Evolutionary conservation across 2,329 filamentous ascomycete genomes (phyloP).

Genomic region (Verticillium nonalfalfae): DNA sequence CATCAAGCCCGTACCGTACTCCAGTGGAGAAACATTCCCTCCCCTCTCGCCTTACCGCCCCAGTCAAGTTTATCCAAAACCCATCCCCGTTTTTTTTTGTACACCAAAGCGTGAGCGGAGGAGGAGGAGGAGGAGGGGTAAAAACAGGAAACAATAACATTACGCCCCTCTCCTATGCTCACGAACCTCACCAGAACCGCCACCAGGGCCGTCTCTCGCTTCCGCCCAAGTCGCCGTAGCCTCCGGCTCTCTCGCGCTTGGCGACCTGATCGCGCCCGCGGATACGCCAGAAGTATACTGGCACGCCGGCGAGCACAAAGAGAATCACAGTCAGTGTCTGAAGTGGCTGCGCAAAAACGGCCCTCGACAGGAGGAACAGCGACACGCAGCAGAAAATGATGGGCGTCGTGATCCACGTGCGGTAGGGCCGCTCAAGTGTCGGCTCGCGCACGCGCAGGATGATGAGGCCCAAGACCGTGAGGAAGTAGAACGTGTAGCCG

Average conservation of each 20-base stretch:
- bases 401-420: slow-evolving; percentile 93
- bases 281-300: slow-evolving; percentile 85
- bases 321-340: slow-evolving; percentile 83
- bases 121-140: background rate
- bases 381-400: slow-evolving; percentile 99
- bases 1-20: background rate
- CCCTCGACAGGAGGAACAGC: slow-evolving; percentile 80
- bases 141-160: background rate
- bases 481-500: slow-evolving; percentile 95
- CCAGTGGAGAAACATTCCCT: background rate
- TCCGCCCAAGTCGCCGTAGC: slow-evolving; percentile 12
- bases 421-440: slow-evolving; percentile 81
- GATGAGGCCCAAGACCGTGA: slow-evolving; percentile 89
- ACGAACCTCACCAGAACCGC: slow-evolving; percentile 49
- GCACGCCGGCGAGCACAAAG: slow-evolving; percentile 78
- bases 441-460: slow-evolving; percentile 84
- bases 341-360: slow-evolving; percentile 83
- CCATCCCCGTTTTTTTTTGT: background rate
- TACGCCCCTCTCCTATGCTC: too few species aligned
- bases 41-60: background rate
- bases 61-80: too few species aligned
- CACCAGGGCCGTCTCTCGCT: slow-evolving; percentile 37
- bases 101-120: background rate
- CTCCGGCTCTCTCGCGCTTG: slow-evolving; percentile 31
- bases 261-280: slow-evolving; percentile 52